Base-by-base conservation (phyloP, 176 grass and related monocot species). In the Pharus latifolius region DNA sequence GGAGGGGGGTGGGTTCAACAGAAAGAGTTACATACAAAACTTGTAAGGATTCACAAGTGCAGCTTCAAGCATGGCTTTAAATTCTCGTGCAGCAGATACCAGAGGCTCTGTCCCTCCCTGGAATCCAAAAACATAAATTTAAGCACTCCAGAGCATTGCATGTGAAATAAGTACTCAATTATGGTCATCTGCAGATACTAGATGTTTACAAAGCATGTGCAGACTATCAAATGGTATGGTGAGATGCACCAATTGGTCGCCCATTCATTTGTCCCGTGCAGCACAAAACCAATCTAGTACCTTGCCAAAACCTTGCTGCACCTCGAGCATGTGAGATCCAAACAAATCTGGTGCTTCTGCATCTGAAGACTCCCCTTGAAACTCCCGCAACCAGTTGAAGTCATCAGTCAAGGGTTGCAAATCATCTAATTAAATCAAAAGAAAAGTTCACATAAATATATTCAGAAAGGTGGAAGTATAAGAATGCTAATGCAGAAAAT, bases 41-140 rank as follows among this genome's bases (percentile, higher is more conserved):
- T 90, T 81, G 63, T 90, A 95, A 69, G 86, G 86, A 75, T 72
- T 95, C 43, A 90, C 66, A 63, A 95, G 83, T 51, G 91, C 86
- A 45, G 91, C 86, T 79, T 95, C 86, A 61, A 95, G 69, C 91
- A 95, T 95, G 41, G 80, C 79, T 83, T 84, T 87, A 51, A 95
- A 95, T 63, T 95, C 86, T 76, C 65, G 67, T 63, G 91, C 78
- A 6, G 80, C 83, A 64, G 72, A 84, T 68, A 86, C 73, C 30
- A 89, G 32, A 29, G 80, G 78, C 25, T 87, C 76, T 13, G 56
- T 67, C 16, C 65, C 61, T 27, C 61, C 83, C 91, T 87, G 56
- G 49, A 77, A 70, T 75, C 44, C 19, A 67, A 47, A 71, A 86
- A 6, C 7, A 64, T 22, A 55, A 15, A 68, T 54, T 48, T 59